Percentiles rank a stretch among this genome's conserved stretches.
phyloP scores from a whole-genome alignment of 306 rosid genomes.

The Cucumis cinereus region DNA sequence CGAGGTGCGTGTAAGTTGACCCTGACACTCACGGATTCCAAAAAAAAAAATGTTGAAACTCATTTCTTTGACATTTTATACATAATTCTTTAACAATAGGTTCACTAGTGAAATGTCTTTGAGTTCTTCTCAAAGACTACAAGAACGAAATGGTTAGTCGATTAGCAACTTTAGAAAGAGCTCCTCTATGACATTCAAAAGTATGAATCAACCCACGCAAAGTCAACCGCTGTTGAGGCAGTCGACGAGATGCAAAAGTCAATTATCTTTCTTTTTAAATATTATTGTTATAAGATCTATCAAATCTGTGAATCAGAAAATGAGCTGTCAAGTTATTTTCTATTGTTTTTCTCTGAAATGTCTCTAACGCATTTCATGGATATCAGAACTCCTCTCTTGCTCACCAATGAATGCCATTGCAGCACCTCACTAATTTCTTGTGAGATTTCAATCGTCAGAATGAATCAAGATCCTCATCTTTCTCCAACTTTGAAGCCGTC shows the following conservation, averaged over 20 bases:
- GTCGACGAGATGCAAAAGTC: constrained; percentile 25
- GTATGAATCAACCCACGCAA: constrained; percentile 56
- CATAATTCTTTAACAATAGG: constrained; percentile 11
- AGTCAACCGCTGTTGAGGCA: constrained; percentile 44
- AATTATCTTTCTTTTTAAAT: too few species aligned
- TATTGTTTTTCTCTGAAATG: neutral
- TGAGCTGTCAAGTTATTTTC: neutral
- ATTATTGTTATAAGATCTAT: too few species aligned
- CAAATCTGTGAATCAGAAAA: too few species aligned
- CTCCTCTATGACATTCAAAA: constrained; percentile 73
- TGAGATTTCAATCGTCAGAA: neutral
- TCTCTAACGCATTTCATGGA: neutral
- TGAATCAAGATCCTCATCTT: neutral
- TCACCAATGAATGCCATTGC: neutral
- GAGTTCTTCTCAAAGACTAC: constrained; percentile 78
- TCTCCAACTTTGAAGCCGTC: neutral
- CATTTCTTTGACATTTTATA: neutral
- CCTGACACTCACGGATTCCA: too few species aligned
- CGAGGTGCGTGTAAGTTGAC: too few species aligned
- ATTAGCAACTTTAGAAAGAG: constrained; percentile 89
- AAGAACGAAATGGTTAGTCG: constrained; percentile 83
- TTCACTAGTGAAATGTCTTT: constrained; percentile 82
- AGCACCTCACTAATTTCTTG: neutral
- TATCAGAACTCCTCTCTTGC: neutral
- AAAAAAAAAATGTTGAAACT: too few species aligned